Evolutionary conservation across 257 asterid species (phyloP), one percentile per base, ranked within the genome.

Genomic region (Nicotiana sylvestris): DNA sequence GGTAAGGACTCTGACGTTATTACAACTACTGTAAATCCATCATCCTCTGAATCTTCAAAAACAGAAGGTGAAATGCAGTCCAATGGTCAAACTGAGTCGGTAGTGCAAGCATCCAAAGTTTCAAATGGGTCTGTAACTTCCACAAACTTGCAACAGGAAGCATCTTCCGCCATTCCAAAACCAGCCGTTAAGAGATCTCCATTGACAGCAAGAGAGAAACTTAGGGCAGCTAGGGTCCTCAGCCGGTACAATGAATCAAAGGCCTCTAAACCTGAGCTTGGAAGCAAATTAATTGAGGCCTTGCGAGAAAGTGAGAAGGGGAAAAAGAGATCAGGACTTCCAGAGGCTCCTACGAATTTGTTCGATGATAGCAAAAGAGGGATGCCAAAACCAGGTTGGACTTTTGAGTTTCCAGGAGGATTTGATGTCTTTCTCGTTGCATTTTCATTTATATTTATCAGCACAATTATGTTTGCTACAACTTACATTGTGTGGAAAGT

Each of bases 151-250:
- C 81, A 85, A 66, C 62, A 74, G 80, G 88, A 67, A 83, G 60
- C 85, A 62, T 57, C 87, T n/a, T 61, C 88, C n/a, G 68, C 82
- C 56, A 84, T 80, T 72, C 18, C 46, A 15, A 90, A 72, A 85
- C 80, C 91, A 55, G 43, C 85, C 27, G n/a, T 84, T 67, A 95
- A 90, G 87, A 74, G 80, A 83, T 89, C 97, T 53, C 82, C 98
- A 1, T 80, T 94, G 85, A 95, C 99, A 9, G 98, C 97, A 64
- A 74, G 80, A 87, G 99, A 95, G 90, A 92, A 94, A 74, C 96
- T 95, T 8, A 89, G 97, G 89, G 98, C 99, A 6, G 99, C 98
- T 56, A 86, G 97, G 82, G 97, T 92, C 67, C 96, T 95, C n/a
- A 94, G 86, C 87, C 95, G 98, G 55, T 94, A 91, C 92, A 87